A percentile compares a stretch with the other conserved stretches of the same genome.
Conservation (phyloP, 2,329 filamentous ascomycete genomes). For the Hypoxylon sp. region DNA sequence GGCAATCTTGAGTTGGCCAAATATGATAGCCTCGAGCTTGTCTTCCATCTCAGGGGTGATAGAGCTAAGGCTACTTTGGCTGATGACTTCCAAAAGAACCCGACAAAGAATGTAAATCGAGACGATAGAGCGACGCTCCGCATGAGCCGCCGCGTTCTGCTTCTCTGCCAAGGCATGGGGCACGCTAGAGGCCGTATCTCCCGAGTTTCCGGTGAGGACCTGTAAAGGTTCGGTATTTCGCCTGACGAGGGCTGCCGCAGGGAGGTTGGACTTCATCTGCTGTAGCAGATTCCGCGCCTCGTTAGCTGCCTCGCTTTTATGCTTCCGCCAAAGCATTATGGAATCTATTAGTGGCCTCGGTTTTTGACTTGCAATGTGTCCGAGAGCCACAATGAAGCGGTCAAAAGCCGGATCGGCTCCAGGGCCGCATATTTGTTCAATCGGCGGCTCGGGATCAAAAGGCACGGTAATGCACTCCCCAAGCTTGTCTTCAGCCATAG, state of each 20-base stretch:
- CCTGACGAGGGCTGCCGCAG: slow-evolving; percentile 69
- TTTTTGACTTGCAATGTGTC: slow-evolving; percentile 93
- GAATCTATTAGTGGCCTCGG: slow-evolving; percentile 96
- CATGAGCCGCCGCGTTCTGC: slow-evolving; percentile 82
- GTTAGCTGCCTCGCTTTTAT: slow-evolving; percentile 90
- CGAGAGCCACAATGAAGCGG: slow-evolving; percentile 91
- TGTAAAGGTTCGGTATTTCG: slow-evolving; percentile 82
- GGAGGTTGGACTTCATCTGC: slow-evolving; percentile 62
- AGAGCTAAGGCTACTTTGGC: slow-evolving; percentile 84
- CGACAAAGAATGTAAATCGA: slow-evolving; percentile 97
- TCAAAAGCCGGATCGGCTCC: slow-evolving; percentile 92
- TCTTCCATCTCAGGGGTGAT: slow-evolving; percentile 94
- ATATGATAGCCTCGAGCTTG: slow-evolving; percentile 94
- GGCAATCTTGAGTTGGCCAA: slow-evolving; percentile 91
- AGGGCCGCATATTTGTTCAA: slow-evolving; percentile 91
- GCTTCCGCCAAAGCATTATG: slow-evolving; percentile 98
- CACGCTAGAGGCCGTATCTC: slow-evolving; percentile 54
- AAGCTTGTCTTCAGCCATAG: slow-evolving; percentile 96
- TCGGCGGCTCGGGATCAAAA: slow-evolving; percentile 83
- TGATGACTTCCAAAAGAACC: slow-evolving; percentile 93
- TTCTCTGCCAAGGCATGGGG: slow-evolving; percentile 63
- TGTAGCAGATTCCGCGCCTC: slow-evolving; percentile 74
- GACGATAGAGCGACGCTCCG: slow-evolving; percentile 90
- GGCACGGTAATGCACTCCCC: slow-evolving; percentile 87
- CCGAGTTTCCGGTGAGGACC: slow-evolving; percentile 54